phyloP scores from a whole-genome alignment of 331 rosid genomes.

The Erythrophleum ivorense region DNA sequence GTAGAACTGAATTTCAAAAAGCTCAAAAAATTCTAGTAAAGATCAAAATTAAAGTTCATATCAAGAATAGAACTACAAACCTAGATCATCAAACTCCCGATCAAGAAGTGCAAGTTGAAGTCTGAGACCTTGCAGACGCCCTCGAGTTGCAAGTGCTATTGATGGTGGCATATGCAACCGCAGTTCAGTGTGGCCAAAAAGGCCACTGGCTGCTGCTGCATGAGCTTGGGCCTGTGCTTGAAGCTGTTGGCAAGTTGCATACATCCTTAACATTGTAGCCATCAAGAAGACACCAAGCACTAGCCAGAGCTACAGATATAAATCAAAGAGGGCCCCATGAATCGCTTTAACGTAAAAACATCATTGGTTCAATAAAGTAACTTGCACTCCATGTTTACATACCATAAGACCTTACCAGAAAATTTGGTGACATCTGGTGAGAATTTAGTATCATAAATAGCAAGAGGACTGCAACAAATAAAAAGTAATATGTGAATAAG shows the following conservation, averaged over 20 bases:
- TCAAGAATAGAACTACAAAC: conserved; percentile 42
- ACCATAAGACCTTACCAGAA: conserved; percentile 62
- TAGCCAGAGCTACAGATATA: conserved; percentile 73
- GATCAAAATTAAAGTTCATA: conserved; percentile 5
- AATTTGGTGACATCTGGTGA: conserved; percentile 92
- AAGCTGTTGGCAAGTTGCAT: conserved; percentile 93
- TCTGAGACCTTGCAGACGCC: conserved; percentile 93
- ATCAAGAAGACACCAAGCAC: conserved; percentile 94
- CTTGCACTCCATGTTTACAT: conserved; percentile 18
- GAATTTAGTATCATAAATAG: conserved; percentile 87
- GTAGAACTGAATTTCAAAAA: conserved; percentile 28
- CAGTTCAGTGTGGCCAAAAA: conserved; percentile 87
- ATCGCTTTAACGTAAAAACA: neutral
- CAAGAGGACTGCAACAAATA: conserved; percentile 69
- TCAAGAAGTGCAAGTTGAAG: conserved; percentile 98
- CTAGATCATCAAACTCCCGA: conserved; percentile 92
- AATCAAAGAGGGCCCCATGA: conserved; percentile 6
- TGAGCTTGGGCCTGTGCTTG: conserved; percentile 96
- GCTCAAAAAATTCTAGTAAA: neutral
- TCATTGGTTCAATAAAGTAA: conserved; percentile 22
- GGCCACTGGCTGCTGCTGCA: conserved; percentile 81
- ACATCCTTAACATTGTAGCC: conserved; percentile 94
- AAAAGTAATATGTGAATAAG: neutral
- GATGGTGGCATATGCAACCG: conserved; percentile 94
- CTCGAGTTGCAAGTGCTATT: conserved; percentile 81